phyloP scores from a whole-genome alignment of 371 early-diverging fungal species.

The Smittium mucronatum region DNA sequence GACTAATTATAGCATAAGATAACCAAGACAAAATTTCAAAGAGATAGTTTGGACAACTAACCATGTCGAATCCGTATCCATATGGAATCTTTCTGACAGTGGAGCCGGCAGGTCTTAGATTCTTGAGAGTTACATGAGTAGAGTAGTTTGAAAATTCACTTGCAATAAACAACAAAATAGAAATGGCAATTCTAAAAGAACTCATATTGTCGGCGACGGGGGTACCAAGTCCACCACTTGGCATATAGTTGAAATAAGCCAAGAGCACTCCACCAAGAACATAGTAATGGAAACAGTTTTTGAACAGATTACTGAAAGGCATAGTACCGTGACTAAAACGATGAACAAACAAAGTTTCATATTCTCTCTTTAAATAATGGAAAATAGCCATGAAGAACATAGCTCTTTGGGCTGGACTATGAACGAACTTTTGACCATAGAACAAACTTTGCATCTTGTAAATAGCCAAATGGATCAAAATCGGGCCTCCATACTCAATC shows the following conservation, averaged over 20 bases:
- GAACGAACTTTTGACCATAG: slow-evolving; percentile 50
- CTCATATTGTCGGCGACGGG: slow-evolving; percentile 37
- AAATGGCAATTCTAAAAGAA: slow-evolving; percentile 16
- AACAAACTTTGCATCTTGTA: slow-evolving; percentile 53
- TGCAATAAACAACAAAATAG: slow-evolving; percentile 34
- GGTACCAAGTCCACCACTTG: slow-evolving; percentile 46
- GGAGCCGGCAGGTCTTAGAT: slow-evolving; percentile 85
- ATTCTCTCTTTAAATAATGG: slow-evolving; percentile 88
- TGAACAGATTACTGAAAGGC: slow-evolving; percentile 85
- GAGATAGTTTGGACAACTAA: slow-evolving; percentile 88
- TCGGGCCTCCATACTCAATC: slow-evolving; percentile 86
- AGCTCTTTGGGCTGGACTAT: slow-evolving; percentile 56
- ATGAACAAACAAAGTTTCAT: slow-evolving; percentile 87
- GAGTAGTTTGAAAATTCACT: slow-evolving; percentile 74
- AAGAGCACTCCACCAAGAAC: slow-evolving; percentile 72
- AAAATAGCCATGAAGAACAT: slow-evolving; percentile 54
- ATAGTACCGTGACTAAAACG: slow-evolving; percentile 89
- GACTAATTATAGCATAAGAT: slow-evolving; percentile 56
- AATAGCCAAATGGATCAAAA: slow-evolving; percentile 74
- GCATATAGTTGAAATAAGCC: slow-evolving; percentile 75
- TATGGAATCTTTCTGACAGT: slow-evolving; percentile 76
- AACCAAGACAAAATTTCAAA: slow-evolving; percentile 85
- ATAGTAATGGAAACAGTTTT: slow-evolving; percentile 93
- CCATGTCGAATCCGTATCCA: slow-evolving; percentile 84
- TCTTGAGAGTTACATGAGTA: slow-evolving; percentile 76